Base-by-base conservation (phyloP, 2,329 filamentous ascomycete species). In the Exophiala lecanii-corni region DNA sequence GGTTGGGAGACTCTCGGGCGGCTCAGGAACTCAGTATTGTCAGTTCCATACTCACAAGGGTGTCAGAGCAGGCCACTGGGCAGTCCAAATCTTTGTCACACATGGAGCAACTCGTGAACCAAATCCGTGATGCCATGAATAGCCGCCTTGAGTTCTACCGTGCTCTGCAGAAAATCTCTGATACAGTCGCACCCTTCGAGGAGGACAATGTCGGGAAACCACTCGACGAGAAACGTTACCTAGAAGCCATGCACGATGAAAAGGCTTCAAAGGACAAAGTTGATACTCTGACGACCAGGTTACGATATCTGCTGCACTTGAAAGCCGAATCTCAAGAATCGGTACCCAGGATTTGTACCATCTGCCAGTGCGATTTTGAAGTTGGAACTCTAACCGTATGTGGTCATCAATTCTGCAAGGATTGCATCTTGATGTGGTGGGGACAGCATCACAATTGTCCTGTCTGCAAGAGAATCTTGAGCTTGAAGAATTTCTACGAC, bases 321-420 rank as follows among this genome's bases (percentile, higher is more conserved):
- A 69, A 75, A 41, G 67, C 73, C 13, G 83, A 86, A 33, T 71
- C 76, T n/a, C 78, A 75, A 37, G 74, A 76, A 1, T 75, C 80
- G 36, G 77, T 81, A 23, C 71, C 79, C 5, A 76, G 79, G 20
- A 80, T 84, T 38, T 98, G 92, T 60, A 78, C 94, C 42, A 96
- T 98, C 55, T 98, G 92, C 60, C 82, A 86, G 57, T 75, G 76
- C 9, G 60, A 72, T 0, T 94, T 96, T 56, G 81, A 84, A 45
- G 70, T 80, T n/a, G 91, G 91, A 40, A 79, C 85, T 39, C 71
- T 91, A 49, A 96, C 91, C 0, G 76, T 88, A 1, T 97, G 92
- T 60, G 91, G 91, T 0, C 92, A 98, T 59, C 80, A 88, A 51
- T 97, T 89, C 60, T 96, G 91, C 69, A 89, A 87, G 57, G 84